Evolutionary conservation across 352 stramenopile genomes (phyloP), one percentile per base, ranked within the genome.

Genomic region (Lagenidium sp.): DNA sequence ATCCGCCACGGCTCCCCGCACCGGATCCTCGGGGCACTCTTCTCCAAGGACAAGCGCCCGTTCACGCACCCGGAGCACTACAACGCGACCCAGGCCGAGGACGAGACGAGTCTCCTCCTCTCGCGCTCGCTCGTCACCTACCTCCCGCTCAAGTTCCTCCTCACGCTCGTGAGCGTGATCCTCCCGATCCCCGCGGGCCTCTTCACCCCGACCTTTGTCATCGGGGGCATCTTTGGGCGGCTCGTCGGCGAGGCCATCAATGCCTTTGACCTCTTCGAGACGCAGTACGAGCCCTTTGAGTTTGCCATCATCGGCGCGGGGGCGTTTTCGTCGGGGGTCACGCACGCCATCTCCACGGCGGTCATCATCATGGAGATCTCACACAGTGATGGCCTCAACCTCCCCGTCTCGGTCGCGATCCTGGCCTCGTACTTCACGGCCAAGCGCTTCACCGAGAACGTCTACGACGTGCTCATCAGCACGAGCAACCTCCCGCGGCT

Each of bases 291-390:
- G 47, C 82, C 83, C n/a, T 96, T 87, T 52, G 85, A 96, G 60
- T 97, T 90, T 50, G 84, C 89, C 15, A 83, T 97, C 44, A 88
- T 97, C 26, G 91, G 88, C 18, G 90, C 90, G 28, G 87, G 82
- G 2, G 85, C 85, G 8, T 96, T 97, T 41, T 88, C 83, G 0
- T 90, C 85, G 1, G 87, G 86, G 35, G 88, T 96, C n/a, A 97
- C 91, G 16, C 69, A 94, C 39, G 84, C 89, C 7, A 83, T 97
- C 32, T 96, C 80, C 10, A 96, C 84, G 0, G 91, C 90, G 19
- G 85, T 96, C 19, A 97, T 97, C 47, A 90, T 92, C 40, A 97
- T 97, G 74, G 91, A 97, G 57, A 74, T 97, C 41, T 94, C 78
- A 10, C 83, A 92, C 47, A 81, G 87, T 6, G 73, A 94, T 42